Evolutionary conservation across 495 filamentous ascomycete genomes (phyloP).

Genomic region (Trichocladium uniseriatum): DNA sequence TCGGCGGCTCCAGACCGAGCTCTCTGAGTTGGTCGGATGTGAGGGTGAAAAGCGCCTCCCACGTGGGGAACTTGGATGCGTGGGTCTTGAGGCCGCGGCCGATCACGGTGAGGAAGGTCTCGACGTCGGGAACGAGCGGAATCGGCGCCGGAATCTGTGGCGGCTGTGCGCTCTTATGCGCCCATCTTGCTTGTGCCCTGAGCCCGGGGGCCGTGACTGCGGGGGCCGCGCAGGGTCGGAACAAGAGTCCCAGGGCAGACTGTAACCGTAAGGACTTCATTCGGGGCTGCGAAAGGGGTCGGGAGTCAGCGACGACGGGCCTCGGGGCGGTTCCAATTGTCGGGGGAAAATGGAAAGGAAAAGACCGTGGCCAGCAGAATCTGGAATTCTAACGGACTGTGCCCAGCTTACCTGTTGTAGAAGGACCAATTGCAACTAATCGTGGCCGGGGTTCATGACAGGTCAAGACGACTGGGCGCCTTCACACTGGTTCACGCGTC

Average conservation of each 20-base stretch:
- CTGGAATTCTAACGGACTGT: background rate
- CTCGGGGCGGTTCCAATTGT: too few relatives aligned
- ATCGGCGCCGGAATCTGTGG: conserved; percentile 58
- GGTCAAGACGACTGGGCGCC: conserved; percentile 6
- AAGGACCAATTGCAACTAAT: conserved; percentile 3
- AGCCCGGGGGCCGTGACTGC: conserved; percentile 15
- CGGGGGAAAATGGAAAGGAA: too few relatives aligned
- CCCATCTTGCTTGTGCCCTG: conserved; percentile 23
- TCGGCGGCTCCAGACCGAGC: conserved; percentile 76
- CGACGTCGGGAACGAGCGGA: conserved; percentile 74
- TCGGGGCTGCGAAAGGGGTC: conserved; percentile 7
- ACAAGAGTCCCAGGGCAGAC: conserved; percentile 24
- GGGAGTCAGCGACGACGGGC: conserved; percentile 1
- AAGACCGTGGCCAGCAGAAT: too few relatives aligned
- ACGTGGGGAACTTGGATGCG: conserved; percentile 71
- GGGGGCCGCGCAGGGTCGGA: conserved; percentile 20
- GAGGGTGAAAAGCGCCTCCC: conserved; percentile 78
- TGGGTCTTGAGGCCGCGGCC: conserved; percentile 77
- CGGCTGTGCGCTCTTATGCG: conserved; percentile 26
- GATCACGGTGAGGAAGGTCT: conserved; percentile 85
- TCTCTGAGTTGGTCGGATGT: conserved; percentile 68
- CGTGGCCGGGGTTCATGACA: conserved; percentile 12
- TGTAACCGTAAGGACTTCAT: conserved; percentile 26
- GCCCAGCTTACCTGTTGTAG: conserved; percentile 14
- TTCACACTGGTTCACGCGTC: conserved; percentile 2